phyloP scores from a whole-genome alignment of 495 filamentous ascomycete species.

The Letharia columbiana region DNA sequence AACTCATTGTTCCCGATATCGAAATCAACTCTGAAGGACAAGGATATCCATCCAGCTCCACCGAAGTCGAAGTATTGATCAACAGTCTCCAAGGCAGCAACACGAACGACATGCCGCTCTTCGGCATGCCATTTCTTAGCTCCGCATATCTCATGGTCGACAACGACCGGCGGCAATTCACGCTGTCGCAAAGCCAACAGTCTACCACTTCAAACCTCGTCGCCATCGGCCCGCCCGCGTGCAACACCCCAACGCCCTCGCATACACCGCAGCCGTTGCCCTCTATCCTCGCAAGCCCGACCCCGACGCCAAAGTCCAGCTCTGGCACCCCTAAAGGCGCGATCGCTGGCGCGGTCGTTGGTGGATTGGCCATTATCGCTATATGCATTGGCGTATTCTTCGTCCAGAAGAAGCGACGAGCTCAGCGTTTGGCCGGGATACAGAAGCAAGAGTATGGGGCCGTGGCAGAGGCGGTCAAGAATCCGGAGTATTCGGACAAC shows the following conservation, averaged over 20 bases:
- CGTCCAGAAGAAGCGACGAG: background rate
- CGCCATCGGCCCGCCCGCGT: slow-evolving; percentile 8
- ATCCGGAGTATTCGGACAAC: background rate
- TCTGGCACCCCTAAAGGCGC: slow-evolving; percentile 4
- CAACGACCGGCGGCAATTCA: slow-evolving; percentile 19
- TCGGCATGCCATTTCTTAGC: slow-evolving; percentile 37
- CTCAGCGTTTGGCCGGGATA: background rate
- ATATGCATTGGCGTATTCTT: slow-evolving; percentile 1
- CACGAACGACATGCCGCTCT: slow-evolving; percentile 25
- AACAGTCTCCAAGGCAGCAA: slow-evolving; percentile 24
- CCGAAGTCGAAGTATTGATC: slow-evolving; percentile 25
- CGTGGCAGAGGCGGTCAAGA: background rate
- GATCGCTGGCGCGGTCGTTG: slow-evolving; percentile 12
- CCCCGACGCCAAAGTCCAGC: background rate
- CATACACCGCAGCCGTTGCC: background rate
- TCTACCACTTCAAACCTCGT: slow-evolving; percentile 4
- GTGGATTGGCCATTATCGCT: background rate
- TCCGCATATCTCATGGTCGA: slow-evolving; percentile 35
- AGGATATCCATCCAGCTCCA: slow-evolving; percentile 21
- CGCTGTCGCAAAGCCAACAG: slow-evolving; percentile 13
- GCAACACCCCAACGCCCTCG: background rate
- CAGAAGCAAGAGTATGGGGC: background rate
- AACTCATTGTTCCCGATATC: slow-evolving; percentile 31
- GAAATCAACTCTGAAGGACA: slow-evolving; percentile 26
- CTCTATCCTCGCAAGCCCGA: background rate